phyloP scores from a whole-genome alignment of 164 flowering plant species.

The Piper longum region DNA sequence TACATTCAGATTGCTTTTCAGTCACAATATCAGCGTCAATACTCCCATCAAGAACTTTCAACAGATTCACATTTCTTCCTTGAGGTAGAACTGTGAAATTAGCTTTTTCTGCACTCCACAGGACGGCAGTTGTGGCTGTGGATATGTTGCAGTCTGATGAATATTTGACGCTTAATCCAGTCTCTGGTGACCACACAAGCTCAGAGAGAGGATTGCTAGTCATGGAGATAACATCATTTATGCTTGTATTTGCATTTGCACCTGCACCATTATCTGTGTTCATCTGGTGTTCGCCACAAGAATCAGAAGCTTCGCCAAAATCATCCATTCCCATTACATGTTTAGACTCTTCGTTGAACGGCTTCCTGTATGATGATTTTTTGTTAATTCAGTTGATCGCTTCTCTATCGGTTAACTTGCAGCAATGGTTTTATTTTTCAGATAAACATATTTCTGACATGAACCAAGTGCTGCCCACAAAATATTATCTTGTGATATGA shows the following conservation, averaged over 20 bases:
- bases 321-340: slow-evolving; percentile 18
- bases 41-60: slow-evolving; percentile 6
- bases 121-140: slow-evolving; percentile 17
- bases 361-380: slow-evolving; percentile 13
- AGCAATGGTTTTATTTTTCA: too few species aligned
- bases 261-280: slow-evolving; percentile 48
- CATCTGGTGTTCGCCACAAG: slow-evolving; percentile 10
- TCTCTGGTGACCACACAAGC: slow-evolving; percentile 66
- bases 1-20: neutral
- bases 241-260: slow-evolving; percentile 75
- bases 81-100: slow-evolving; percentile 18
- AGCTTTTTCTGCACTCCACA: slow-evolving; percentile 25
- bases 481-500: too few species aligned
- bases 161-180: slow-evolving; percentile 46
- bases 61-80: slow-evolving; percentile 5
- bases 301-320: slow-evolving; percentile 17
- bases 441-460: too few species aligned
- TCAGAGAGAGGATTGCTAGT: slow-evolving; percentile 44
- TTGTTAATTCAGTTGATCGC: neutral
- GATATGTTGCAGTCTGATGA: slow-evolving; percentile 31
- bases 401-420: too few species aligned
- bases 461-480: too few species aligned
- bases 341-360: slow-evolving; percentile 17
- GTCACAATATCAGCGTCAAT: slow-evolving; percentile 10
- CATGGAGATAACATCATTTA: slow-evolving; percentile 23